Base-by-base conservation (phyloP, 1,284 basidiomycete genomes). In the Cerioporus squamosus region DNA sequence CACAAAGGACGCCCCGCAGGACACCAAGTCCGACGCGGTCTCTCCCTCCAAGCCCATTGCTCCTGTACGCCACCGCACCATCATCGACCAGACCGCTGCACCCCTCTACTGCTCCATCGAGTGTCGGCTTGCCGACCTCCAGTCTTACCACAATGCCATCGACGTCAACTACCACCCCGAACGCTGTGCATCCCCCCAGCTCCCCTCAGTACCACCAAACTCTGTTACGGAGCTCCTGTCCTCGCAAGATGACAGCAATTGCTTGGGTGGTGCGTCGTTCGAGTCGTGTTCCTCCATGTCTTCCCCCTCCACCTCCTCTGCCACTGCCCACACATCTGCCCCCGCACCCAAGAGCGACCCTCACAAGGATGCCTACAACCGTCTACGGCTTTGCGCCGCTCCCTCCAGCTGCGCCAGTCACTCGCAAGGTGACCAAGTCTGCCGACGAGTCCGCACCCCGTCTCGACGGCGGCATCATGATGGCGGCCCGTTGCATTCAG, bases 21-120 rank as follows among this genome's bases (percentile, higher is more conserved):
- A 68, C 69, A 18, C 74, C 20, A 67, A 70, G 52, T 67, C 75
- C 39, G 43, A 65, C 48, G 60, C 58, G 45, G 14, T 49, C 23
- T 51, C 58, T 26, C 57, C 62, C 39, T 31, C 53, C 44, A 61
- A 53, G 33, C 51, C 60, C 17, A 23, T 53, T 18, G 54, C 61
- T 20, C 52, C 60, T 5, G 57, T 79, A 33, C 83, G 83, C 65
- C 78, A 80, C 45, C 82, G 84, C 43, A 85, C 84, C 4, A 77
- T 91, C 73, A 91, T 92, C 75, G 89, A 91, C 75, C 88, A 88
- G 70, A 79, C 80, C 1, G 89, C 87, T 12, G 83, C 83, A 2
- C 88, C 90, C 22, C 81, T 92, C 61, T 93, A 92, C 75, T 93
- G 90, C 75, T 91, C 89, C 2, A 87, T 90, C 62, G 81, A 86